phyloP scores from a whole-genome alignment of 208 protist species.

The Crithidia brevicula region DNA sequence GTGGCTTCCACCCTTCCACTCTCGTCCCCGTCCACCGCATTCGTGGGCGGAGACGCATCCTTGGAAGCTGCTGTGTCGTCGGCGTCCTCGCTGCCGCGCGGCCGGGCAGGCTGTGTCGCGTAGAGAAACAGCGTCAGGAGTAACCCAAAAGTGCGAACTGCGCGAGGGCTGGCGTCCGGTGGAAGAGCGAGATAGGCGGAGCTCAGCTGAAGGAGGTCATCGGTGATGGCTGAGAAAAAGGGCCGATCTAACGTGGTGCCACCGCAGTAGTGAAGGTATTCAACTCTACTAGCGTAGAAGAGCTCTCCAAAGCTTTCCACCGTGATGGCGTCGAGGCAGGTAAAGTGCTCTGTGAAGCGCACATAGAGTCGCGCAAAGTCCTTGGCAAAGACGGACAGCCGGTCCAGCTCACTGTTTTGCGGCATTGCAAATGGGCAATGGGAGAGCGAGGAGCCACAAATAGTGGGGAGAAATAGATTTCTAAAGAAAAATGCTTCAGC shows the following conservation, averaged over 20 bases:
- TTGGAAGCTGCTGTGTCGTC: not conserved
- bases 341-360: conserved; percentile 34
- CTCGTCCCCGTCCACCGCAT: not conserved
- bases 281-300: conserved; percentile 54
- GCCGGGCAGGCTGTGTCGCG: conserved; percentile 56
- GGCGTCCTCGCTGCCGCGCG: not conserved
- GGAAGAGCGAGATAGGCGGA: conserved; percentile 71
- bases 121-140: conserved; percentile 66
- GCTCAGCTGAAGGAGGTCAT: conserved; percentile 64
- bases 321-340: conserved; percentile 26
- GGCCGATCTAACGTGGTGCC: conserved; percentile 43
- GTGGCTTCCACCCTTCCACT: not conserved
- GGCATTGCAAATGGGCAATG: conserved; percentile 17
- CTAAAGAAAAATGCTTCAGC: too few species aligned
- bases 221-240: conserved; percentile 46
- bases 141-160: conserved; percentile 64
- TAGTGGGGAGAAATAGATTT: too few species aligned
- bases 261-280: conserved; percentile 81
- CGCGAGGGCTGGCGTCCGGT: conserved; percentile 28
- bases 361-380: conserved; percentile 66
- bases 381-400: conserved; percentile 47
- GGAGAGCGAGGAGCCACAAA: too few species aligned
- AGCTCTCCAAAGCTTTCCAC: conserved; percentile 53
- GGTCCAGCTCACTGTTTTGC: conserved; percentile 21
- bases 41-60: not conserved